Percentiles rank a stretch among this genome's conserved stretches.
Evolutionary conservation across 352 stramenopile species (phyloP).

Genomic region (Pythium guiyangense): DNA sequence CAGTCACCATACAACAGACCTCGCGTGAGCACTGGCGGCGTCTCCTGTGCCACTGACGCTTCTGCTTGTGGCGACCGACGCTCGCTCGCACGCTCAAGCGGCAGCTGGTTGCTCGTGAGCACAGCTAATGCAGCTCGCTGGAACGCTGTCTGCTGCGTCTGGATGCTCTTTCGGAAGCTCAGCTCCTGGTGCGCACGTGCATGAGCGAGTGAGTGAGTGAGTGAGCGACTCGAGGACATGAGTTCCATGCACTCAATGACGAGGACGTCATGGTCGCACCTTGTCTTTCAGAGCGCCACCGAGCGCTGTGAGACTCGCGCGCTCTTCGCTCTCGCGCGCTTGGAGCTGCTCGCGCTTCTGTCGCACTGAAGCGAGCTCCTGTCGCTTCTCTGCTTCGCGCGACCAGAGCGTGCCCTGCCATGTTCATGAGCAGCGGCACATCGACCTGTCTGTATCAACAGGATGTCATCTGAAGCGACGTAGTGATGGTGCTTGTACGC

Average conservation of each 20-base stretch:
- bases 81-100: not conserved
- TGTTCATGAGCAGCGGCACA: not conserved
- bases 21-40: not conserved
- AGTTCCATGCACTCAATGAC: not conserved
- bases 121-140: conserved; percentile 16
- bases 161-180: conserved; percentile 18
- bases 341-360: conserved; percentile 25
- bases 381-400: conserved; percentile 37
- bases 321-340: conserved; percentile 25
- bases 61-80: not conserved
- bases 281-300: conserved; percentile 27
- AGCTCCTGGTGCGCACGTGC: conserved; percentile 20
- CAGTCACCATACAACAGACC: not conserved
- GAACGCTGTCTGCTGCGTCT: conserved; percentile 16
- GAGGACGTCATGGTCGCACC: not conserved
- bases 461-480: not conserved
- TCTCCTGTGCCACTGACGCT: not conserved
- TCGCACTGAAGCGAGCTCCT: conserved; percentile 35
- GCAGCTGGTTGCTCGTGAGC: not conserved
- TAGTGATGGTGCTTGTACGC: not conserved
- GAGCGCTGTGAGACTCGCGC: conserved; percentile 25
- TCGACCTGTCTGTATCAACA: not conserved
- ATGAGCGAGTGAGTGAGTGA: not conserved
- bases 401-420: conserved; percentile 36
- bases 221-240: not conserved